Conservation (phyloP, 768 basidiomycete species). For the Termitomyces heimii region DNA sequence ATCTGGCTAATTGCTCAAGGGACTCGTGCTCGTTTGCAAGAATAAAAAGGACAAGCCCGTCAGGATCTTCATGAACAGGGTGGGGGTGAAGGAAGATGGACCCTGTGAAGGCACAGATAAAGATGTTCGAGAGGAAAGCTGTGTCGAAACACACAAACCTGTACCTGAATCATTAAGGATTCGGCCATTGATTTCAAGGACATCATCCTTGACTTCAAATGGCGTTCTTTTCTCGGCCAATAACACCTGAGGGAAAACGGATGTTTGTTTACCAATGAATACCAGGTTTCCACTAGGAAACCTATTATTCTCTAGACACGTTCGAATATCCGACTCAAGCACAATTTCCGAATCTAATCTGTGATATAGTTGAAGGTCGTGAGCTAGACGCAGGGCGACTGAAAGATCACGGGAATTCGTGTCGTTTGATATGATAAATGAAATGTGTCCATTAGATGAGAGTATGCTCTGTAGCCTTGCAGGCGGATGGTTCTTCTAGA, state of each 20-base stretch:
- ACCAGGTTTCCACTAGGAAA: conserved; percentile 48
- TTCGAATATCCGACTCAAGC: conserved; percentile 30
- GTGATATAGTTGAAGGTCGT: conserved; percentile 64
- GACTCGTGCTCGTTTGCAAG: conserved; percentile 49
- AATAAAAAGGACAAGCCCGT: conserved; percentile 44
- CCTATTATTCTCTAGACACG: conserved; percentile 12
- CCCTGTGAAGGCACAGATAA: conserved; percentile 18
- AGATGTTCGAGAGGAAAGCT: not conserved
- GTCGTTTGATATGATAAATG: conserved; percentile 46
- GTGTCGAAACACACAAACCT: conserved; percentile 18
- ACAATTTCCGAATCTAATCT: conserved; percentile 63
- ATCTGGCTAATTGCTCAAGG: conserved; percentile 59
- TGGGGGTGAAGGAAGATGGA: conserved; percentile 69
- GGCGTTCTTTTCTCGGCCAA: conserved; percentile 27
- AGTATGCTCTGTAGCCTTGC: conserved; percentile 68
- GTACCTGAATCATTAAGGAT: conserved; percentile 20
- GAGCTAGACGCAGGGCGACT: conserved; percentile 59
- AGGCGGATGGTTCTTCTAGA: conserved; percentile 21
- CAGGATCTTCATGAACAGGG: conserved; percentile 24
- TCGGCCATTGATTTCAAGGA: conserved; percentile 20
- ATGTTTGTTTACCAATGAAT: conserved; percentile 41
- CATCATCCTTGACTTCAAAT: conserved; percentile 21
- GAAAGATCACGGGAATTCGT: conserved; percentile 32
- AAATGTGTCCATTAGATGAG: conserved; percentile 43
- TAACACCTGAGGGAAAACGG: conserved; percentile 24